phyloP scores from a whole-genome alignment of 73 alveolate genomes.

The Tetrahymena elliotti region DNA sequence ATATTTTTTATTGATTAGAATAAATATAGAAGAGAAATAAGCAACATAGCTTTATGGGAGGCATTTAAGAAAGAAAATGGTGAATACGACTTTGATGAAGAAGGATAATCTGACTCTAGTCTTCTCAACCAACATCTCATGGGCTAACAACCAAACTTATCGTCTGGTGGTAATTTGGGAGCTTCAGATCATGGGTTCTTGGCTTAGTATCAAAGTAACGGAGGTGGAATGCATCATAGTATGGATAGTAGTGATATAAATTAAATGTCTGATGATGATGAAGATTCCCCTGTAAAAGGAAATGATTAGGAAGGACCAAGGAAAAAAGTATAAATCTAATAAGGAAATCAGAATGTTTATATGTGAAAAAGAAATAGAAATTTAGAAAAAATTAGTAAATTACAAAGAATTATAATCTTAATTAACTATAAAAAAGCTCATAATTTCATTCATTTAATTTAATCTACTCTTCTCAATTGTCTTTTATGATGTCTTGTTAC shows the following conservation, averaged over 20 bases:
- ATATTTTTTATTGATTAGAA: neutral
- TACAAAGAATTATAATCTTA: neutral
- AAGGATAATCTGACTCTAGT: neutral
- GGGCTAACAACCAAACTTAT: neutral
- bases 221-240: neutral
- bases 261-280: neutral
- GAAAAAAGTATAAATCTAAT: neutral
- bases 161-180: neutral
- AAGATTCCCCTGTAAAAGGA: neutral
- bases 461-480: too few relatives aligned
- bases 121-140: neutral
- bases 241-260: neutral
- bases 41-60: neutral
- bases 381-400: neutral
- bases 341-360: neutral
- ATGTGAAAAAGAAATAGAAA: neutral
- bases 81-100: constrained; percentile 15
- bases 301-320: neutral
- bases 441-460: too few relatives aligned
- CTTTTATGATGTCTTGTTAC: too few relatives aligned
- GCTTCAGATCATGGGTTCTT: neutral
- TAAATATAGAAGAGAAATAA: constrained; percentile 20
- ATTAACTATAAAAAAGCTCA: too few relatives aligned
- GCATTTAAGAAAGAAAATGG: neutral
- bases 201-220: neutral